Base-by-base conservation (phyloP, 148 eudicot genomes). In the Rhododendron ovatum region DNA sequence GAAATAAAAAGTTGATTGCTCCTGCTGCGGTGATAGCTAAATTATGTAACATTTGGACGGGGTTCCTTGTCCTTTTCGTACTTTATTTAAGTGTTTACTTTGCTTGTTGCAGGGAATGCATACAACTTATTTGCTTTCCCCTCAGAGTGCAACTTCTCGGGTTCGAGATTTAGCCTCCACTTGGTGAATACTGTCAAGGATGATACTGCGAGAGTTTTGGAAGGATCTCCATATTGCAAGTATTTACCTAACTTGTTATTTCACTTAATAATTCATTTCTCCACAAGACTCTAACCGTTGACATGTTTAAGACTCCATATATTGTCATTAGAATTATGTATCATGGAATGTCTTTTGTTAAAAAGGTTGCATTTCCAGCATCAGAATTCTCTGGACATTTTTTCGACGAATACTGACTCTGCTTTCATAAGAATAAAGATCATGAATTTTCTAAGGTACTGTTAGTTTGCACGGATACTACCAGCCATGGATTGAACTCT, bases 61-160 rank as follows among this genome's bases (percentile, higher is more conserved):
- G 28, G 33, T 55, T 82, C 33, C 73, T 82, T 24, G 50, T 39
- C 11, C 20, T 57, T 18, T 26, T 55, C 20, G 7, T 43, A 55
- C 15, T 53, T 85, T 39, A 35, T 48, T 30, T 33, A 53, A 20
- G 10, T 45, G 12, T 22, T 20, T 57, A 53, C 33, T 48, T 61
- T 69, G 57, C 61, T 81, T 35, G 8, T 82, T 90, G 85, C 94
- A 96, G 99, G 94, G 71, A 82, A 81, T 86, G 81, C 86, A 15
- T 91, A 55, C 90, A 93, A 97, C 88, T 93, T 97, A 90, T 97
- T 97, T 94, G 99, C 99, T 87, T 97, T 97, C 80, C 98, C 99
- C 20, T 95, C 99, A 24, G 99, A 97, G 88, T 95, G 99, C 95
- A 97, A 95, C 87, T 97, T 97, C 89, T 97, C 99, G 50, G 99